phyloP scores from a whole-genome alignment of 768 basidiomycete genomes.

The Tremella mesenterica region DNA sequence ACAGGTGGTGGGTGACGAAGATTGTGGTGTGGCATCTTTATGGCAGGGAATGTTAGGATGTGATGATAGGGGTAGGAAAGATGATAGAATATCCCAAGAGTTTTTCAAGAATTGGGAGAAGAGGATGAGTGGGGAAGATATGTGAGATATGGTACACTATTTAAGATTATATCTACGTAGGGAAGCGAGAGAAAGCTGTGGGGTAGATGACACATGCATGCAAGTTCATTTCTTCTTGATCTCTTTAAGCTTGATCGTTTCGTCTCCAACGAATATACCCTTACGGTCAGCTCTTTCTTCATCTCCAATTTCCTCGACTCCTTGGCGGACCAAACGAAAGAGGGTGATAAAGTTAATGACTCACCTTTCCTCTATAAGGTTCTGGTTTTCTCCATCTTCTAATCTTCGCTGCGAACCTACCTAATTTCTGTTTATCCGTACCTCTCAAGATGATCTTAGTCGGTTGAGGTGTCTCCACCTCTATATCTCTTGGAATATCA shows the following conservation, averaged over 20 bases:
- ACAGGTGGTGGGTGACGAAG: slow-evolving; percentile 23
- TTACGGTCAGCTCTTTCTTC: slow-evolving; percentile 41
- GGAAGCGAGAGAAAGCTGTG: too few species aligned
- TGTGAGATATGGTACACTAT: background rate
- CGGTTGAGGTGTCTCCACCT: slow-evolving; percentile 66
- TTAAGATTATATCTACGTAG: too few species aligned
- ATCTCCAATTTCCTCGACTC: background rate
- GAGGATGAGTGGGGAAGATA: background rate
- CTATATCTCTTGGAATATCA: slow-evolving; percentile 72
- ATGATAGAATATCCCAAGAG: background rate
- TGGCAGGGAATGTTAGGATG: slow-evolving; percentile 35
- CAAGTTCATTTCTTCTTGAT: slow-evolving; percentile 80
- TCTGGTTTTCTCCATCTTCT: slow-evolving; percentile 80
- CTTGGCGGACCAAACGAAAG: too few species aligned
- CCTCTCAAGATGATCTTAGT: slow-evolving; percentile 76
- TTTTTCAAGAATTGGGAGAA: slow-evolving; percentile 28
- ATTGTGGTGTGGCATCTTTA: slow-evolving; percentile 16
- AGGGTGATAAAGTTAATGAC: slow-evolving; percentile 36
- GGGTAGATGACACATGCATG: slow-evolving; percentile 13
- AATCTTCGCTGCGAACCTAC: slow-evolving; percentile 79
- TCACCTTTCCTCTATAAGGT: slow-evolving; percentile 94
- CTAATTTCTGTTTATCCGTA: slow-evolving; percentile 78
- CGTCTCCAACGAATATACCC: slow-evolving; percentile 91
- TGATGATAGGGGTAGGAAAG: slow-evolving; percentile 9
- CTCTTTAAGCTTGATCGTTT: slow-evolving; percentile 80